A percentile compares a stretch with the other conserved stretches of the same genome.
Conservation (phyloP, 2,329 filamentous ascomycete genomes). For the Fusarium circinatum region DNA sequence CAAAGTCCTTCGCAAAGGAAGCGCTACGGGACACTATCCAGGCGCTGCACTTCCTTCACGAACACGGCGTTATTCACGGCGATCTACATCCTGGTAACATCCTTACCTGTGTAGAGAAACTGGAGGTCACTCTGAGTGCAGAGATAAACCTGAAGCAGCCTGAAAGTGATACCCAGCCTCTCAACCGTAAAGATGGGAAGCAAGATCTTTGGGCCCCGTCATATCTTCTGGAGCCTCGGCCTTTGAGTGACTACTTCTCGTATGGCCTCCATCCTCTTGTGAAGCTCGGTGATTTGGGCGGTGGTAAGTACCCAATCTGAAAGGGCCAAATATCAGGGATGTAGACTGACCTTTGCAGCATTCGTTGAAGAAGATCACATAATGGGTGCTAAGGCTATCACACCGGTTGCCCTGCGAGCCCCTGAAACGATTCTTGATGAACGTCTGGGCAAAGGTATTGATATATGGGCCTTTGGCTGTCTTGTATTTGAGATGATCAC, state of each 20-base stretch:
- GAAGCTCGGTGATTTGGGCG: background rate
- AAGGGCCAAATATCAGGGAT: fast-evolving
- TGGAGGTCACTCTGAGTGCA: background rate
- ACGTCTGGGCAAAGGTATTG: background rate
- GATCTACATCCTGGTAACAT: background rate
- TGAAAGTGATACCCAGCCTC: fast-evolving
- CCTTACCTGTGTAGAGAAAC: background rate
- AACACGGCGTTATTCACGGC: background rate
- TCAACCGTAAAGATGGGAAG: background rate
- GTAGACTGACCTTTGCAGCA: background rate
- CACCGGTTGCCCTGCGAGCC: background rate
- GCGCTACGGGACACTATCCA: background rate
- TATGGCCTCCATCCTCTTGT: background rate
- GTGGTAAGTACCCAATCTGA: background rate
- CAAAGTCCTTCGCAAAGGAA: background rate
- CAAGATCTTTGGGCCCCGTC: background rate
- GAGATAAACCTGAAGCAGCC: background rate
- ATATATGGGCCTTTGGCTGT: background rate
- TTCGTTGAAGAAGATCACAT: background rate
- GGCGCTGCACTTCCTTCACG: background rate
- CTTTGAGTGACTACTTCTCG: background rate
- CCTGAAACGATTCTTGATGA: background rate
- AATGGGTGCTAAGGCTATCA: background rate
- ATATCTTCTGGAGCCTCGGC: background rate
- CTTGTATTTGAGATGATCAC: background rate